A percentile compares a stretch with the other conserved stretches of the same genome.
Evolutionary conservation across 805 yeast genomes (phyloP).

Genomic region (Yamadazyma scolyti): DNA sequence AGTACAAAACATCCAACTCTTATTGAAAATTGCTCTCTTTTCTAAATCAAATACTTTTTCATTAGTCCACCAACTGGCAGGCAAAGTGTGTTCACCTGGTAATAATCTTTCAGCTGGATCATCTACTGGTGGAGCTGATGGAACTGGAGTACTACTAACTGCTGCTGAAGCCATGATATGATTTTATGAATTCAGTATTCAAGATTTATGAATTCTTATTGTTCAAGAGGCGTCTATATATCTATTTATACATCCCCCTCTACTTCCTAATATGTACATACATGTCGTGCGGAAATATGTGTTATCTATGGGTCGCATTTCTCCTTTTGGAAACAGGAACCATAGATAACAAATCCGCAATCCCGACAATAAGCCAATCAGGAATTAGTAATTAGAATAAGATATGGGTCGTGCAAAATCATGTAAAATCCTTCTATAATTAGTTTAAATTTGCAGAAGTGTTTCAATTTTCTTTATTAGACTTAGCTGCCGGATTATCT

Average conservation of each 20-base stretch:
- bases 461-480: conserved; percentile 16
- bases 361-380: too few species aligned
- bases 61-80: conserved; percentile 66
- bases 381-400: too few species aligned
- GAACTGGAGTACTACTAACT: conserved; percentile 8
- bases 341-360: too few species aligned
- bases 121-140: conserved; percentile 20
- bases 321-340: too few species aligned
- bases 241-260: conserved; percentile 1
- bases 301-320: too few species aligned
- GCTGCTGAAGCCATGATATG: conserved; percentile 8
- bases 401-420: too few species aligned
- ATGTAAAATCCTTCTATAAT: too few species aligned
- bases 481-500: conserved; percentile 31
- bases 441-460: background rate
- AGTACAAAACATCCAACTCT: conserved; percentile 53
- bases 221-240: background rate
- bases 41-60: conserved; percentile 56
- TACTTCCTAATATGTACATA: too few species aligned
- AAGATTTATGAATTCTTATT: background rate
- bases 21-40: conserved; percentile 53
- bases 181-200: too few species aligned
- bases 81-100: conserved; percentile 46
- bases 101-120: conserved; percentile 9
- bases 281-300: too few species aligned